Base-by-base conservation (phyloP, 2,329 filamentous ascomycete genomes). In the Cylindrodendrum hubeiense region DNA sequence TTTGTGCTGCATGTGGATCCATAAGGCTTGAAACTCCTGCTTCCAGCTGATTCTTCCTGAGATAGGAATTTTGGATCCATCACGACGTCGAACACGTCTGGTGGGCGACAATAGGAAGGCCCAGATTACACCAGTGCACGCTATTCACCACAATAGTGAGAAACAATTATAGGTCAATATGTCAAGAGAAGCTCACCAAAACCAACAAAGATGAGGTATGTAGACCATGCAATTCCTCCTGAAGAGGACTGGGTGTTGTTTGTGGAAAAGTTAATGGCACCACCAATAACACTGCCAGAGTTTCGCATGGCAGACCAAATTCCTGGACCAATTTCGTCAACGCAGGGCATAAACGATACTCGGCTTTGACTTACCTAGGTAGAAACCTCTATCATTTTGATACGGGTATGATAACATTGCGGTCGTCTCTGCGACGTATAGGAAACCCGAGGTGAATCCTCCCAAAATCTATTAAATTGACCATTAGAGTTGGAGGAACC, bases 351-450 rank as follows among this genome's bases (percentile, higher is more conserved):
- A 10, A 2, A 51, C 41, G 21, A 19, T n/a, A 17, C 2, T 19
- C 9, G 26, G 26, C 39, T 43, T 17, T 5, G 28, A 60, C 56
- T 19, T 56, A 54, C 62, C 62, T n/a, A 65, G 33, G 44, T 75
- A 79, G 26, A 78, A 71, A 4, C 78, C 78, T 59, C 78, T 63
- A 51, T 78, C 74, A 34, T 79, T 69, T 37, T 74, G 74, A 5
- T 71, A 61, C 3, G 78, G 77, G 53, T 79, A 79, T 2, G 78
- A 78, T 41, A 80, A 64, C 77, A 80, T 80, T 2, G 78, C 77
- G 0, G 78, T 77, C 5, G 77, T 76, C 67, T 80, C 78, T 3
- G 65, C 78, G 8, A 80, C 77, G 55, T 80, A 72, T 56, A 79
- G 67, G 39, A 79, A 77, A 3, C 73, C 75, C 17, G 60, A 59